A percentile compares a stretch with the other conserved stretches of the same genome.
Evolutionary conservation across 495 filamentous ascomycete species (phyloP).

Genomic region (Haplographium delicatum): DNA sequence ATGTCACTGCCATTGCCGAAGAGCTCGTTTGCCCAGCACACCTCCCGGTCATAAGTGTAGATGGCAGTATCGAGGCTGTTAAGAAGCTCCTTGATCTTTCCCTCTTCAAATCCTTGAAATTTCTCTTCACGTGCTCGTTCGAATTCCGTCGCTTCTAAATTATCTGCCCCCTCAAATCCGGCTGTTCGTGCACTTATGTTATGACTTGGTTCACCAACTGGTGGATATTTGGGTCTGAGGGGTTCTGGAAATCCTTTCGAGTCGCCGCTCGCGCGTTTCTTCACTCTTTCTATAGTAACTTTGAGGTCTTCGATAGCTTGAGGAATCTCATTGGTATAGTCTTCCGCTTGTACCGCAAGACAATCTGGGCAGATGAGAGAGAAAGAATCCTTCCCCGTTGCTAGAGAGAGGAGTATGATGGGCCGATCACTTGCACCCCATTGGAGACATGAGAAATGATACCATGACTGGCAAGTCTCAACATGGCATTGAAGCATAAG

Average conservation of each 20-base stretch:
- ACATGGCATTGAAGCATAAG: not conserved
- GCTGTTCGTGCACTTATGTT: not conserved
- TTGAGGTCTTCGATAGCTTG: not conserved
- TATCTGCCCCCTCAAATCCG: not conserved
- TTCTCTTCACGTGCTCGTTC: not conserved
- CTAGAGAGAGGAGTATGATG: not conserved
- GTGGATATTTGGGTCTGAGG: not conserved
- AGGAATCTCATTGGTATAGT: not conserved
- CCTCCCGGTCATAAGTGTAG: not conserved
- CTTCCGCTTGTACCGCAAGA: not conserved
- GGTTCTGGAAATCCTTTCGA: not conserved
- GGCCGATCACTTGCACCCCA: not conserved
- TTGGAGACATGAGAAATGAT: slow-evolving; percentile 1
- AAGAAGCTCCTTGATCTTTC: not conserved
- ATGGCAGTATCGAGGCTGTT: not conserved
- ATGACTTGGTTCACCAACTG: not conserved
- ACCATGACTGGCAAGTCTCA: not conserved
- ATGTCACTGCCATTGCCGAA: not conserved
- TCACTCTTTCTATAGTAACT: not conserved
- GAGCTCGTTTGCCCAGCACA: not conserved
- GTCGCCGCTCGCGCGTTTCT: not conserved
- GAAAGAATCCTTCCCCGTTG: not conserved
- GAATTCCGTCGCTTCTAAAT: no score
- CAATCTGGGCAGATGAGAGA: not conserved
- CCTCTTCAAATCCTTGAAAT: not conserved